Percentiles rank a stretch among this genome's conserved stretches.
These are phyloP conservation scores for Asterella californica DNA, from an alignment of 225 moss, liverwort and hornwort species.

Conservation along the genomic window DNA sequence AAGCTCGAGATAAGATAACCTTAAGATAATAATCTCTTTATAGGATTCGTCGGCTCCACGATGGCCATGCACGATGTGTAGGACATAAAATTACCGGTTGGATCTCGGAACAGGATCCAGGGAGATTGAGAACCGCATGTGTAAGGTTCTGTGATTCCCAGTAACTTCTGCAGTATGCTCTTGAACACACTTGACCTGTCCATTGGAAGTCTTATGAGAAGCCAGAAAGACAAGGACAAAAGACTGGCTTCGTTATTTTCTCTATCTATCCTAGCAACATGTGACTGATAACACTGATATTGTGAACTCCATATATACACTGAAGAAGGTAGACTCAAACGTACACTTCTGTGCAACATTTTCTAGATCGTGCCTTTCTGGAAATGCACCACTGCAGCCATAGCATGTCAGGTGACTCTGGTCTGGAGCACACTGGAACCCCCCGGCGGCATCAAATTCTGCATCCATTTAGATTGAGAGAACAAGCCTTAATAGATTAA, in stretches of 20 bases:
- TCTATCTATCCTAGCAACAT: not conserved
- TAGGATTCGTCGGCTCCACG: not conserved
- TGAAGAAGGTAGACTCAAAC: not conserved
- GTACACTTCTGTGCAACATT: constrained; percentile 35
- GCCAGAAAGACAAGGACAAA: not conserved
- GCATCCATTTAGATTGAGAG: not conserved
- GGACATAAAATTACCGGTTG: constrained; percentile 25
- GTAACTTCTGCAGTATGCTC: constrained; percentile 37
- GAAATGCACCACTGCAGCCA: constrained; percentile 26
- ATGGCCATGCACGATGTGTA: not conserved
- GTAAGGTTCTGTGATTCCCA: constrained; percentile 26
- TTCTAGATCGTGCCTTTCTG: constrained; percentile 34
- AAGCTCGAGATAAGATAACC: not conserved
- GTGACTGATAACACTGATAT: not conserved
- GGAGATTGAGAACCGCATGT: not conserved
- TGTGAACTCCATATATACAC: not conserved
- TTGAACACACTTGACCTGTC: constrained; percentile 43
- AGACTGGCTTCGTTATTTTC: not conserved
- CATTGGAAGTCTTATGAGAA: not conserved
- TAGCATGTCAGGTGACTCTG: constrained; percentile 32
- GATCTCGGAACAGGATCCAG: constrained; percentile 26
- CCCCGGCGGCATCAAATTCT: constrained; percentile 2
- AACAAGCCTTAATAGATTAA: not conserved
- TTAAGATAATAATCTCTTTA: not conserved
- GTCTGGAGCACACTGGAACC: constrained; percentile 32